Base-by-base conservation (phyloP, 768 basidiomycete genomes). In the Tricholoma furcatifolium region DNA sequence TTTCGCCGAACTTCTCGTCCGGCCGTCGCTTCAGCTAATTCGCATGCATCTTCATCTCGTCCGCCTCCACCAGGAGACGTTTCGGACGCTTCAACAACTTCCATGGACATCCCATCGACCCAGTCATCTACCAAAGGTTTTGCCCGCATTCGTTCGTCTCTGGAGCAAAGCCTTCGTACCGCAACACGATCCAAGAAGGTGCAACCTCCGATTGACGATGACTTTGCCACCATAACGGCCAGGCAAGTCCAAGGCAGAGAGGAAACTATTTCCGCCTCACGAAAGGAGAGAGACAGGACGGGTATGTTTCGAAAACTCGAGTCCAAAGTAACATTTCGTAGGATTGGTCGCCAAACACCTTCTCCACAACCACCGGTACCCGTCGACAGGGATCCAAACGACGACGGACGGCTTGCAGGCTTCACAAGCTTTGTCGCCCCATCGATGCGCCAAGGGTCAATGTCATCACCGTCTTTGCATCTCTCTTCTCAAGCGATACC, bases 381-480 rank as follows among this genome's bases (percentile, higher is more conserved):
- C 41, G 56, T 61, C 7, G 50, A 45, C 38, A 59, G 52, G 23
- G 61, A 74, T 51, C 56, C 54, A 49, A 62, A 61, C 54, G 70
- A 72, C 54, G 72, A 72, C 61, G 68, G 67, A 60, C 76, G 78
- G 63, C 69, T 72, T 55, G 77, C 81, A 43, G 83, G 82, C 44
- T 76, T 75, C 63, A 77, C 80, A 45, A 78, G 75, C 65, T 89
- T 81, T 71, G 70, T 78, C 55, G 76, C 82, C 40, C 87, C 87
- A 40, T 87, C 87, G 34, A 68, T 89, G 55, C 78, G 82, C 50
- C 79, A 78, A 55, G 88, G 80, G 35, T 87, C 89, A 43, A 77
- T 86, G 74, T 91, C 88, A 51, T 88, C 87, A 18, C 88, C 89
- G 48, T 78, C 84, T 24, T 67, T 91, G 40, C 84, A 87, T 61